Base-by-base conservation (phyloP, 306 rosid species). In the Dryas drummondii region DNA sequence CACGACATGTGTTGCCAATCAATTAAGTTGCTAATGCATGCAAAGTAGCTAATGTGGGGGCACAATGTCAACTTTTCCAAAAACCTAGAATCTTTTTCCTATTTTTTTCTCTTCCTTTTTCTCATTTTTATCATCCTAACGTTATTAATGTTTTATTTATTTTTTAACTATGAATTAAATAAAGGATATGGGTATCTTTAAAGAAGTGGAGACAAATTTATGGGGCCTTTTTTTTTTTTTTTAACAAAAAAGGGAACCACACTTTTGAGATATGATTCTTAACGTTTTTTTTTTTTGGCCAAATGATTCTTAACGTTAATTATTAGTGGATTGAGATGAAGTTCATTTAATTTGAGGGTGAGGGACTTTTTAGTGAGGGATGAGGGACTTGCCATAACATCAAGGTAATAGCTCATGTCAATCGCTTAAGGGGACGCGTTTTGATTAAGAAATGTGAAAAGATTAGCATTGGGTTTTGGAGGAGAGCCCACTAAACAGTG, bases 261-360 rank as follows among this genome's bases (percentile, higher is more conserved):
- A 42, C 50, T 70, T 77, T 77, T 51, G 47, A 61, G 66, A 78
- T 71, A 52, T 16, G 60, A 61, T 42, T 27, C 58, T 71, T 62
- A 3, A 8, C 12, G 12, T 17, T 41, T 22, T 22, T 22, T 22
- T 22, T 22, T 22, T 22, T 22, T 22, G 22, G 22, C 22, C 22
- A 22, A 22, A 52, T 16, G 60, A 61, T 42, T 27, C 58, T 71
- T 62, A 3, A 8, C 12, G 12, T 17, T 41, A 16, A 46, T 40
- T 49, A 61, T 15, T 67, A 56, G 74, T 26, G 40, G 40, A 6
- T 41, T 12, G 7, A 67, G 13, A 19, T 69, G 58, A 58, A 27
- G 44, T 52, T 11, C 37, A 32, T 32, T 32, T 32, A 32, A 32
- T 32, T 32, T 32, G 37, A 0, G 37, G 37, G 1, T 32, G 37